Evolutionary conservation across 805 yeast species (phyloP).

Genomic region (Wickerhamiella allomyrinae): DNA sequence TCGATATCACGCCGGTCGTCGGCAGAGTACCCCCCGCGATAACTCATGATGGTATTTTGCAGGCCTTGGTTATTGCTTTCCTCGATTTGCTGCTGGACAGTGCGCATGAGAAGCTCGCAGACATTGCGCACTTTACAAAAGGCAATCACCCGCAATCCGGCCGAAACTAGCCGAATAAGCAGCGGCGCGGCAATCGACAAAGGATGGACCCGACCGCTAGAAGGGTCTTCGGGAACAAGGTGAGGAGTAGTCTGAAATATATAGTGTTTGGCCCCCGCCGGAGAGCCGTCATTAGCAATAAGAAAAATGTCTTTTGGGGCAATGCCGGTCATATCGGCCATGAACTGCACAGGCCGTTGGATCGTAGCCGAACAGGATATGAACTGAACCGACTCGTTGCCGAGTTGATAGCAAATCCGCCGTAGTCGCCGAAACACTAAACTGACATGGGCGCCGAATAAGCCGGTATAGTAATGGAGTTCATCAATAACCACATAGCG

Average conservation of each 20-base stretch:
- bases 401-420: slow-evolving; percentile 42
- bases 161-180: slow-evolving; percentile 47
- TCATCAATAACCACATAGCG: slow-evolving; percentile 70
- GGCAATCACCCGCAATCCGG: slow-evolving; percentile 66
- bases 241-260: slow-evolving; percentile 79
- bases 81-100: slow-evolving; percentile 44
- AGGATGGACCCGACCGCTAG: slow-evolving; percentile 51
- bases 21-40: slow-evolving; percentile 89
- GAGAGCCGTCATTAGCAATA: slow-evolving; percentile 74
- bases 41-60: slow-evolving; percentile 66
- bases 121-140: slow-evolving; percentile 78
- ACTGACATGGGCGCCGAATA: slow-evolving; percentile 89
- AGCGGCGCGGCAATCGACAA: slow-evolving; percentile 65
- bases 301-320: slow-evolving; percentile 34
- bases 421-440: slow-evolving; percentile 66
- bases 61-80: slow-evolving; percentile 27
- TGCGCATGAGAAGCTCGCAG: slow-evolving; percentile 80
- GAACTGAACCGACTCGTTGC: slow-evolving; percentile 44
- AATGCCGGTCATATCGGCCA: slow-evolving; percentile 61
- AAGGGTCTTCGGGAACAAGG: slow-evolving; percentile 42
- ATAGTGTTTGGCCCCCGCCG: slow-evolving; percentile 60
- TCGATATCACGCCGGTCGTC: slow-evolving; percentile 79
- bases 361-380: slow-evolving; percentile 93
- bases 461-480: slow-evolving; percentile 75
- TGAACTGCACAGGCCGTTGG: slow-evolving; percentile 55